Evolutionary conservation across 371 early-diverging fungal species (phyloP).

Genomic region (Amoeboradix gromovi): DNA sequence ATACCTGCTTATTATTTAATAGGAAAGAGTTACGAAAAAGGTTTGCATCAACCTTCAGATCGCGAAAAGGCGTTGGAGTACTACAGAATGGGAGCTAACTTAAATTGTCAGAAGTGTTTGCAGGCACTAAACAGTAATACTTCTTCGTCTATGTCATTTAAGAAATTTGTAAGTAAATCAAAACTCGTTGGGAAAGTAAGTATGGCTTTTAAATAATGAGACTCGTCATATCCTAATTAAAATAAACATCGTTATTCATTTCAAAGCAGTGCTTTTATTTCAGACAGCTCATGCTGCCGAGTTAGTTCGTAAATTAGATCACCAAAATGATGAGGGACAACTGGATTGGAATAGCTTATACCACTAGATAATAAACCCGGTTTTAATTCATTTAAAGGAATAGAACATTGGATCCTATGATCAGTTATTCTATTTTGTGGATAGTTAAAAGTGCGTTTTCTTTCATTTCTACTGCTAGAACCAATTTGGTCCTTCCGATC

Average conservation of each 20-base stretch:
- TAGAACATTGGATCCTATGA: background rate
- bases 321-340: background rate
- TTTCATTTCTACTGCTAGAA: background rate
- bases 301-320: background rate
- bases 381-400: background rate
- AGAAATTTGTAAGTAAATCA: background rate
- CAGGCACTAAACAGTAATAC: background rate
- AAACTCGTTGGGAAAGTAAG: background rate
- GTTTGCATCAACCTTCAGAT: background rate
- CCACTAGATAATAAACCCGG: background rate
- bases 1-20: background rate
- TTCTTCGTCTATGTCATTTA: background rate
- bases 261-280: too few species aligned
- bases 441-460: slow-evolving; percentile 1
- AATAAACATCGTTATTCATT: too few species aligned
- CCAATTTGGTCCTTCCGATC: background rate
- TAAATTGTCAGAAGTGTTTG: background rate
- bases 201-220: background rate
- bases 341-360: background rate
- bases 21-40: background rate
- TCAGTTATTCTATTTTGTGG: background rate
- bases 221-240: too few species aligned
- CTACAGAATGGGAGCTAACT: background rate
- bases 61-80: background rate
- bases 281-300: background rate